These are phyloP conservation scores for Xerocomellus amylosporus DNA, from an alignment of 768 basidiomycete genomes.

Conservation along the genomic window DNA sequence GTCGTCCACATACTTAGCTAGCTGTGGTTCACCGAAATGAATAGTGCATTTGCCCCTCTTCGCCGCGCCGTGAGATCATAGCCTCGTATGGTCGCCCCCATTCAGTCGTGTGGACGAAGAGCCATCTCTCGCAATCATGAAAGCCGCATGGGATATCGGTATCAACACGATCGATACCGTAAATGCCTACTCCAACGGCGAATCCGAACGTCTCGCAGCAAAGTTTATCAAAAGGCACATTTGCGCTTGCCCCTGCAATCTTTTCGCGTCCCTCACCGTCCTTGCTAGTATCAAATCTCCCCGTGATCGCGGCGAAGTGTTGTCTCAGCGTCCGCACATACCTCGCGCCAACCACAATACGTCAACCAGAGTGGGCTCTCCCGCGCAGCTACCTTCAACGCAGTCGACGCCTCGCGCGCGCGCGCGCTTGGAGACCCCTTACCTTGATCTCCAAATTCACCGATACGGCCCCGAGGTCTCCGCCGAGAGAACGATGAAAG, in stretches of 20 bases:
- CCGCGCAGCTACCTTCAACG: constrained; percentile 42
- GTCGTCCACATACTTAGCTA: constrained; percentile 8
- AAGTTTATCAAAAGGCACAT: constrained; percentile 37
- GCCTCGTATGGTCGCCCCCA: background rate
- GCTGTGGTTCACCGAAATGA: constrained; percentile 31
- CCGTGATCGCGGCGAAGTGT: constrained; percentile 33
- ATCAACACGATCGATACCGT: constrained; percentile 41
- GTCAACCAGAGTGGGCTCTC: constrained; percentile 34
- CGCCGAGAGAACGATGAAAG: constrained; percentile 47
- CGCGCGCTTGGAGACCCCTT: constrained; percentile 37
- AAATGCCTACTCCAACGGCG: constrained; percentile 36
- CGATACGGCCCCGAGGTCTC: constrained; percentile 38
- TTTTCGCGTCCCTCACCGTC: background rate
- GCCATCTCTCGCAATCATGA: constrained; percentile 33
- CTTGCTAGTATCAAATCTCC: constrained; percentile 30
- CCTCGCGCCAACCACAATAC: constrained; percentile 11
- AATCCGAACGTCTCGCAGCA: constrained; percentile 37
- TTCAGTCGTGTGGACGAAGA: constrained; percentile 27
- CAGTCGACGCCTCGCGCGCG: constrained; percentile 35
- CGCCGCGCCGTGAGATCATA: background rate
- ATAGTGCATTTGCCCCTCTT: constrained; percentile 12
- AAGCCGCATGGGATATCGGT: constrained; percentile 40
- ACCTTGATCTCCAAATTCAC: constrained; percentile 45
- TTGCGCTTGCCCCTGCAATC: background rate
- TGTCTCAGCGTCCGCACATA: background rate